Conservation (phyloP, 805 yeast species). For the Yamadazyma sp. region DNA sequence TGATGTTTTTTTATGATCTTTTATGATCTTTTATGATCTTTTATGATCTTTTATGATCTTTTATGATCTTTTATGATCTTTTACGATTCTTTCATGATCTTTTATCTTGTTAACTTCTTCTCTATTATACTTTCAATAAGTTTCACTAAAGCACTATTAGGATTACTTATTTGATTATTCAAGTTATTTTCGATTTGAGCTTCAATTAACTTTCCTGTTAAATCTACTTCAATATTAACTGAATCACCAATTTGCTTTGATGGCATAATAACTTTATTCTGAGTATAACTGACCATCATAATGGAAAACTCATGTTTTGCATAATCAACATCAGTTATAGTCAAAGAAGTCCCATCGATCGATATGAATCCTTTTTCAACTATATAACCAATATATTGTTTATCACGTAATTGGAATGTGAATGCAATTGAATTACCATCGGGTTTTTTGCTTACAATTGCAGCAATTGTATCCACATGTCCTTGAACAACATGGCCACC, state of each 20-base stretch:
- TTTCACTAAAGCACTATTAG: constrained; percentile 47
- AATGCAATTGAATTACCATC: constrained; percentile 79
- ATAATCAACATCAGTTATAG: constrained; percentile 78
- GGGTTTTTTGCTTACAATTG: constrained; percentile 45
- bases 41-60: no score
- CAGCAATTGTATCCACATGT: constrained; percentile 89
- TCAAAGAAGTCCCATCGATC: constrained; percentile 89
- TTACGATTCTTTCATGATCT: no score
- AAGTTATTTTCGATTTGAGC: constrained; percentile 69
- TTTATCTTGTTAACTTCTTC: no score
- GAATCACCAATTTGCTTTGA: constrained; percentile 55
- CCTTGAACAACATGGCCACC: constrained; percentile 99
- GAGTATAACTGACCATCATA: constrained; percentile 91
- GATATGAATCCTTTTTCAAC: constrained; percentile 95
- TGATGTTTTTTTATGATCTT: no score
- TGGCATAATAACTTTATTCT: constrained; percentile 73
- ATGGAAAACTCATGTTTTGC: constrained; percentile 59
- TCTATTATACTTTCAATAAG: constrained; percentile 40
- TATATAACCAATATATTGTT: constrained; percentile 61
- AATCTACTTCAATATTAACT: constrained; percentile 92
- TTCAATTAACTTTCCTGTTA: constrained; percentile 88
- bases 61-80: no score
- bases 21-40: no score
- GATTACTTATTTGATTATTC: constrained; percentile 49
- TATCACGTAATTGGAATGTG: constrained; percentile 69